A percentile compares a stretch with the other conserved stretches of the same genome.
Conservation (phyloP, 371 early-diverging fungal genomes). For the Lichtheimia ramosa region DNA sequence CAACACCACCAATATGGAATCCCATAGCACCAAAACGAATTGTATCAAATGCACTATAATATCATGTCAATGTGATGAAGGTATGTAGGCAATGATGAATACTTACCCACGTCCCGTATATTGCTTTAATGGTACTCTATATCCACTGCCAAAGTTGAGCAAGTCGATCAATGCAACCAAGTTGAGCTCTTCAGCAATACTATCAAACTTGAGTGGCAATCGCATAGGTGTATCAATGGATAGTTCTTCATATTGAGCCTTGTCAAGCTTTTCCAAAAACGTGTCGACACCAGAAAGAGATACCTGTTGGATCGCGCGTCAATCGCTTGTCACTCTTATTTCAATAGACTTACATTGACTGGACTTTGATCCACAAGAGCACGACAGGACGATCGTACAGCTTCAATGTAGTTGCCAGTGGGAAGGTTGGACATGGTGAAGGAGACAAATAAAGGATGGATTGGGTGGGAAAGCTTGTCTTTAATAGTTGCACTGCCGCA, state of each 20-base stretch:
- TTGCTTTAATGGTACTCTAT: conserved; percentile 64
- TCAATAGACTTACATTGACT: conserved; percentile 20
- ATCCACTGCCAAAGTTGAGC: conserved; percentile 73
- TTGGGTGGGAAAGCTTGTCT: not conserved
- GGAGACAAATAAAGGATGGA: too few relatives aligned
- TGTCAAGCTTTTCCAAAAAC: conserved; percentile 30
- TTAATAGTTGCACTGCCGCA: too few relatives aligned
- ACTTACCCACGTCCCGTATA: conserved; percentile 61
- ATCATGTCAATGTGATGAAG: not conserved
- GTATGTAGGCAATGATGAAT: not conserved
- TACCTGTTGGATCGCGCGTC: conserved; percentile 13
- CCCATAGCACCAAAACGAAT: conserved; percentile 85
- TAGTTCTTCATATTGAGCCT: conserved; percentile 35
- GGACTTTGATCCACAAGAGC: conserved; percentile 23
- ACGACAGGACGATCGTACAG: conserved; percentile 39
- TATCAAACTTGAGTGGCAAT: conserved; percentile 76
- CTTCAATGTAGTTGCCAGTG: conserved; percentile 25
- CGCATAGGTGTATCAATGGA: conserved; percentile 54
- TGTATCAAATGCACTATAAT: conserved; percentile 63
- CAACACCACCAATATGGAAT: conserved; percentile 67
- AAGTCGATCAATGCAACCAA: conserved; percentile 72
- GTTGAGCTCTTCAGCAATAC: conserved; percentile 71
- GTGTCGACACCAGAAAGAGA: conserved; percentile 23
- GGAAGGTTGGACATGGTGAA: conserved; percentile 20
- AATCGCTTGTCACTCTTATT: not conserved